Evolutionary conservation across 192 early-diverging fungal species (phyloP).

Genomic region (Polychytrium aggregatum): DNA sequence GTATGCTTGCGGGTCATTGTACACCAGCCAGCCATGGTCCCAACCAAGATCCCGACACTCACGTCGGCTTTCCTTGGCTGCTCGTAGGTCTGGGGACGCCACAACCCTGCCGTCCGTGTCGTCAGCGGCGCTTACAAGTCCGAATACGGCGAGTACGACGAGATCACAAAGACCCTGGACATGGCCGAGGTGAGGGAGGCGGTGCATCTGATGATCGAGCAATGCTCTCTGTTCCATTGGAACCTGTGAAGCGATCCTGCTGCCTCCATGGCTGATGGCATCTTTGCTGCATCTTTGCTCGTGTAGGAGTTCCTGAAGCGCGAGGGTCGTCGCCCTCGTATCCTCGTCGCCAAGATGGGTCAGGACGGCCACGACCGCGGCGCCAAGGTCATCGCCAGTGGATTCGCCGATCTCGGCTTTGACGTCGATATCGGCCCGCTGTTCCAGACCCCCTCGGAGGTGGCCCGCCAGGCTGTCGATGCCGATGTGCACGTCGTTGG

Average conservation of each 20-base stretch:
- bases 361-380: constrained; percentile 90
- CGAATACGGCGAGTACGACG: constrained; percentile 59
- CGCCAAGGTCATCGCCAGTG: constrained; percentile 86
- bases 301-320: constrained; percentile 44
- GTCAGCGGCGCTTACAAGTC: constrained; percentile 78
- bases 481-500: constrained; percentile 85
- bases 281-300: not conserved
- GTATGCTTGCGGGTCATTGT: no score
- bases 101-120: constrained; percentile 68
- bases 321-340: constrained; percentile 75
- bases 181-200: constrained; percentile 38
- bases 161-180: constrained; percentile 52
- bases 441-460: constrained; percentile 81
- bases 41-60: no score
- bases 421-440: constrained; percentile 85
- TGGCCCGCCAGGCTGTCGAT: constrained; percentile 79
- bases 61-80: no score
- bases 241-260: no score
- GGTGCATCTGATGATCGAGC: no score
- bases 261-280: no score
- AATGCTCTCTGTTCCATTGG: no score
- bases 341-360: constrained; percentile 86
- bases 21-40: no score
- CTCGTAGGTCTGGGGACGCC: constrained; percentile 59
- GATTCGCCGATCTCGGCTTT: constrained; percentile 82